Evolutionary conservation across 768 basidiomycete genomes (phyloP).

Genomic region (Termitomyces bulborhizus): DNA sequence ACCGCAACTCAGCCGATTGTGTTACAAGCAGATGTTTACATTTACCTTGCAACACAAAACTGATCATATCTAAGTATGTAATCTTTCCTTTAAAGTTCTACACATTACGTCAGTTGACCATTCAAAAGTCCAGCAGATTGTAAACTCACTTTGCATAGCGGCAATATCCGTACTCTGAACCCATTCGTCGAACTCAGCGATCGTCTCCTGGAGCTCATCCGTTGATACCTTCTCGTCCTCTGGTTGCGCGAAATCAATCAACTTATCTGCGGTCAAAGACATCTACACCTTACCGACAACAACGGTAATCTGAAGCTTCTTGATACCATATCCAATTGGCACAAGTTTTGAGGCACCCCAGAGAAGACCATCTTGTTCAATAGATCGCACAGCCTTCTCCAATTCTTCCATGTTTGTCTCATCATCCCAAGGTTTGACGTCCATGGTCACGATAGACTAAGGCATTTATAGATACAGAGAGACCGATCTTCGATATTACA

Average conservation of each 20-base stretch:
- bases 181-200: slow-evolving; percentile 79
- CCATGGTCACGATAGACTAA: slow-evolving; percentile 95
- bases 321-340: slow-evolving; percentile 86
- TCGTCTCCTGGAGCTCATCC: slow-evolving; percentile 90
- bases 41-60: neutral
- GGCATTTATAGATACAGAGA: slow-evolving; percentile 1
- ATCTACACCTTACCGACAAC: slow-evolving; percentile 40
- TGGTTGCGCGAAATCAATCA: slow-evolving; percentile 19
- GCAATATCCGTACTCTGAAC: slow-evolving; percentile 89
- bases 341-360: slow-evolving; percentile 96
- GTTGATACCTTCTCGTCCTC: slow-evolving; percentile 95
- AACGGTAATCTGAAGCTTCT: slow-evolving; percentile 78
- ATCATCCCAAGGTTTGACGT: slow-evolving; percentile 99
- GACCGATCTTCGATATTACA: neutral
- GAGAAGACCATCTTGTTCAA: slow-evolving; percentile 85
- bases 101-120: slow-evolving; percentile 6
- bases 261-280: neutral
- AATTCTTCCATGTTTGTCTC: slow-evolving; percentile 94
- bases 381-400: slow-evolving; percentile 77
- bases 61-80: neutral
- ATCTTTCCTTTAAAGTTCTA: slow-evolving; percentile 16
- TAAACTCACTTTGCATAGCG: slow-evolving; percentile 82
- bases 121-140: neutral
- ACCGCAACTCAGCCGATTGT: neutral
- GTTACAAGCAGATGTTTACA: neutral